Conservation (phyloP, 1,284 basidiomycete species). For the Fistulinella staudtii region DNA sequence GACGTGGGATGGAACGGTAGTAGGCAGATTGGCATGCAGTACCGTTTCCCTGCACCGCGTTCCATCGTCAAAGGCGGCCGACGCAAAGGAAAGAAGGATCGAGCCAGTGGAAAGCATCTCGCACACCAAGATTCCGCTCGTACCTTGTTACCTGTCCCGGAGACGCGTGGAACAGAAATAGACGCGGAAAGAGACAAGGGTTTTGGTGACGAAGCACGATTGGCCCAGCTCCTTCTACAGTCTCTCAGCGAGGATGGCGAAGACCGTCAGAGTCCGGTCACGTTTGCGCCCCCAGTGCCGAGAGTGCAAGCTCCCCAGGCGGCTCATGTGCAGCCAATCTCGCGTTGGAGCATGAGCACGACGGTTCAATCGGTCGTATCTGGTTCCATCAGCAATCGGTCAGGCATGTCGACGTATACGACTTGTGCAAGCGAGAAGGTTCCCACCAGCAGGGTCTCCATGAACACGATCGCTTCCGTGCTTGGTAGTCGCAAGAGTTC, state of each 20-base stretch:
- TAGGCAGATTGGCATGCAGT: constrained; percentile 25
- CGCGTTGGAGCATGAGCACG: constrained; percentile 32
- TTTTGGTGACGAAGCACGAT: constrained; percentile 27
- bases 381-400: constrained; percentile 28
- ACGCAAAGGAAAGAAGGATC: constrained; percentile 17
- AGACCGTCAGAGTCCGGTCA: not conserved
- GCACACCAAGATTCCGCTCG: constrained; percentile 29
- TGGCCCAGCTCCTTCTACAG: constrained; percentile 31
- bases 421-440: constrained; percentile 28
- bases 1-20: constrained; percentile 26
- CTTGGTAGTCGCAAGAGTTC: constrained; percentile 29
- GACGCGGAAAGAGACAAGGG: constrained; percentile 19
- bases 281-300: constrained; percentile 5
- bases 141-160: constrained; percentile 22
- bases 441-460: constrained; percentile 27
- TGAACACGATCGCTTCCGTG: constrained; percentile 28
- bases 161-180: constrained; percentile 16
- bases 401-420: constrained; percentile 28
- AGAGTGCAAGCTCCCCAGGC: constrained; percentile 13
- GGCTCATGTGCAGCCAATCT: constrained; percentile 18
- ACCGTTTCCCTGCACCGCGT: constrained; percentile 33
- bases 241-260: constrained; percentile 20
- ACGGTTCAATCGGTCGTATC: constrained; percentile 27
- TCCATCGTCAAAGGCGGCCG: constrained; percentile 24
- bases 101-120: constrained; percentile 18